Evolutionary conservation across 371 early-diverging fungal species (phyloP).

Genomic region (Parasitella parasitica): DNA sequence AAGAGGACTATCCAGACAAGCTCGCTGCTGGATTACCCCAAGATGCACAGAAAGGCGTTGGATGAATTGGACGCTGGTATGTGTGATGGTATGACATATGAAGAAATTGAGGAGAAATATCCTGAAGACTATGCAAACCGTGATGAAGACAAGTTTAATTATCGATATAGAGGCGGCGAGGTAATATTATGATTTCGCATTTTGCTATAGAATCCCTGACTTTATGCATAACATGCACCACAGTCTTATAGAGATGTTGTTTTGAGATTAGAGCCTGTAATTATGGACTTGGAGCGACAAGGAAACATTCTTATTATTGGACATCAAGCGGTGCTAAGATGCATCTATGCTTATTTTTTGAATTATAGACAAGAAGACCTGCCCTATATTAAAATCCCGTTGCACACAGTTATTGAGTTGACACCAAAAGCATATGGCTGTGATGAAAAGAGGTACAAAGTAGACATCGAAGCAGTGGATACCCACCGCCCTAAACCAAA

Average conservation of each 20-base stretch:
- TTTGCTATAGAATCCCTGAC: no score
- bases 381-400: constrained; percentile 95
- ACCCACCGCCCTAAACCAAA: constrained; percentile 78
- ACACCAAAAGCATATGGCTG: constrained; percentile 96
- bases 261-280: constrained; percentile 69
- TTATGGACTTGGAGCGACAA: constrained; percentile 97
- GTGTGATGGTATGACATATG: constrained; percentile 98
- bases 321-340: constrained; percentile 92
- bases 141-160: constrained; percentile 94
- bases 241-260: constrained; percentile 78
- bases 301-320: constrained; percentile 94
- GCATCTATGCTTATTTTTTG: constrained; percentile 93
- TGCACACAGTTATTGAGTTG: constrained; percentile 94
- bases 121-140: constrained; percentile 89
- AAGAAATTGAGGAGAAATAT: constrained; percentile 86
- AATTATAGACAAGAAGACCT: constrained; percentile 88
- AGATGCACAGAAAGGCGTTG: constrained; percentile 93
- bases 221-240: no score
- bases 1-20: constrained; percentile 91
- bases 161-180: constrained; percentile 95
- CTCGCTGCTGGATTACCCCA: constrained; percentile 74
- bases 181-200: no score
- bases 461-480: constrained; percentile 85
- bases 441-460: constrained; percentile 83
- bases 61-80: constrained; percentile 97